These are phyloP conservation scores for Myxozyma nipponensis DNA, from an alignment of 805 yeast species.

Conservation along the genomic window DNA sequence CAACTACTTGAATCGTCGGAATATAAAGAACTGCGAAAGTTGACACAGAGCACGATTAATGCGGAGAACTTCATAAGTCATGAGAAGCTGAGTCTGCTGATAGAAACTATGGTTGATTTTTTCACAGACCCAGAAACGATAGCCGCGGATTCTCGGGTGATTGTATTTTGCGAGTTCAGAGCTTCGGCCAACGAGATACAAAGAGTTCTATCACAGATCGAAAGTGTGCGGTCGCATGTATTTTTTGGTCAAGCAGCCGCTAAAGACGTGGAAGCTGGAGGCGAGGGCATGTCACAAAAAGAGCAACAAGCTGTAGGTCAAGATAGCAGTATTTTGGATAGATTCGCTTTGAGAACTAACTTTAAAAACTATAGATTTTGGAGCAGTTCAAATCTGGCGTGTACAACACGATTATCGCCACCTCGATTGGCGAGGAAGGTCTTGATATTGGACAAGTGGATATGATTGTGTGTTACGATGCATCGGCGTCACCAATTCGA, in stretches of 20 bases:
- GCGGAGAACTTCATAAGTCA: slow-evolving; percentile 53
- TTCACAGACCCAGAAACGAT: slow-evolving; percentile 34
- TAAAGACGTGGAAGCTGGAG: slow-evolving; percentile 41
- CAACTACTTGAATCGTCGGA: background rate
- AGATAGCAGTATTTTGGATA: too few species aligned
- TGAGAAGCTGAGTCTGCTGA: slow-evolving; percentile 48
- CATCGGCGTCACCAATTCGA: slow-evolving; percentile 89
- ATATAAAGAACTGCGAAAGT: slow-evolving; percentile 36
- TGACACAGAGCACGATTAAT: slow-evolving; percentile 45
- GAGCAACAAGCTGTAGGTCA: slow-evolving; percentile 72
- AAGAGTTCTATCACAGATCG: slow-evolving; percentile 44
- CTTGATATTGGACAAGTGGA: slow-evolving; percentile 98
- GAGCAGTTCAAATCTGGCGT: slow-evolving; percentile 67
- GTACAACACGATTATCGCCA: slow-evolving; percentile 82
- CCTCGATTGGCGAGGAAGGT: slow-evolving; percentile 98
- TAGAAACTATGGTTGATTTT: slow-evolving; percentile 14
- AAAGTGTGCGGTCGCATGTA: slow-evolving; percentile 62
- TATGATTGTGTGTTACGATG: slow-evolving; percentile 85
- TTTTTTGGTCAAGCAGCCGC: slow-evolving; percentile 84
- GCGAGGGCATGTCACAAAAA: slow-evolving; percentile 92
- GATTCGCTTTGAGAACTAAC: background rate
- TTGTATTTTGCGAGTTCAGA: slow-evolving; percentile 82
- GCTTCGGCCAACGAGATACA: slow-evolving; percentile 89
- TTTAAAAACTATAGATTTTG: slow-evolving; percentile 38
- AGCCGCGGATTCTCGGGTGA: slow-evolving; percentile 59